phyloP scores from a whole-genome alignment of 495 filamentous ascomycete species.

The Podospora sp. region DNA sequence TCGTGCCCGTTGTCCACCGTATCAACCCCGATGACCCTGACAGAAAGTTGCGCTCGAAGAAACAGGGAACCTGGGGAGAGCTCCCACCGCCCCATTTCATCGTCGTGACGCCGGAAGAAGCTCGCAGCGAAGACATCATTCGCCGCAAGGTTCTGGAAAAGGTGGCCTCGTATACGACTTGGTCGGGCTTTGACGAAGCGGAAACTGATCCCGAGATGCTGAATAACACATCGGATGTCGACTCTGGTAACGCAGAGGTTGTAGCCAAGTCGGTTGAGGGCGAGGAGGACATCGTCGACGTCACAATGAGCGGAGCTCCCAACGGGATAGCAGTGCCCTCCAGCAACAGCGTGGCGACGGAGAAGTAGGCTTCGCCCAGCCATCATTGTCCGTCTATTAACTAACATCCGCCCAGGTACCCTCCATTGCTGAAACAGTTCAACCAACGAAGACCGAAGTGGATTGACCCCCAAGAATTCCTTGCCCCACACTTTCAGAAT shows the following conservation, averaged over 20 bases:
- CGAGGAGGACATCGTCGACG: constrained; percentile 88
- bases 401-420: constrained; percentile 25
- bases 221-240: constrained; percentile 71
- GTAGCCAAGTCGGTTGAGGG: constrained; percentile 78
- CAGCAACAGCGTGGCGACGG: constrained; percentile 1
- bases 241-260: constrained; percentile 69
- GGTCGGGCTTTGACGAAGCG: constrained; percentile 51
- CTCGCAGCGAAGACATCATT: constrained; percentile 52
- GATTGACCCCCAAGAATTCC: constrained; percentile 50
- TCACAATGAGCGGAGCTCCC: constrained; percentile 73
- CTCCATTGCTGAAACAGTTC: constrained; percentile 34
- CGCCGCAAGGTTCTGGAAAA: constrained; percentile 54
- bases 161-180: constrained; percentile 49
- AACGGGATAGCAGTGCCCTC: constrained; percentile 28
- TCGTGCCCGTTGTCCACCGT: constrained; percentile 81
- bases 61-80: constrained; percentile 31
- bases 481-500: constrained; percentile 59
- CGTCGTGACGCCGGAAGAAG: constrained; percentile 52
- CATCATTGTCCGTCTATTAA: background rate
- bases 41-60: constrained; percentile 10
- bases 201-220: constrained; percentile 70
- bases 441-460: constrained; percentile 45
- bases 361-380: constrained; percentile 26
- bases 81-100: constrained; percentile 54
- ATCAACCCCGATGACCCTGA: constrained; percentile 24